Conservation (phyloP, 2,329 filamentous ascomycete genomes). For the Monosporascus sp. region DNA sequence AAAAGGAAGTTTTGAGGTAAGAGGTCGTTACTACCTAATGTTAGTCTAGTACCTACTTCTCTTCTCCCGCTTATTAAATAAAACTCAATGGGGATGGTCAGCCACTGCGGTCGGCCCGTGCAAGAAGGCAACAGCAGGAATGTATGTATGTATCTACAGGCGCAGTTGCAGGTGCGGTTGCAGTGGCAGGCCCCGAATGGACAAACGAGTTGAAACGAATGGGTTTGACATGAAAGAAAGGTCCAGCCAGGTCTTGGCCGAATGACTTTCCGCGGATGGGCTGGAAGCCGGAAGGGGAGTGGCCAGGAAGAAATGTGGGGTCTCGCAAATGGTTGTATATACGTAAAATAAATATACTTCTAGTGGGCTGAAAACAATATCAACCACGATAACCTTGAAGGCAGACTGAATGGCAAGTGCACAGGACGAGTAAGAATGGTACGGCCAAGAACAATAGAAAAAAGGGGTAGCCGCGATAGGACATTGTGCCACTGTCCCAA, state of each 20-base stretch:
- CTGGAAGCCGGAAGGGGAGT: background rate
- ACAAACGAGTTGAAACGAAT: background rate
- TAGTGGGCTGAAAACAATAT: background rate
- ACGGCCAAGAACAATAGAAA: too few species aligned
- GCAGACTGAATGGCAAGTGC: background rate
- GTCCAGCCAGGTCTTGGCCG: background rate
- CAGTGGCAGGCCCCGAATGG: too few species aligned
- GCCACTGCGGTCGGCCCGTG: too few species aligned
- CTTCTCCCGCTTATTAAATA: too few species aligned
- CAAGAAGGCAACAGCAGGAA: too few species aligned
- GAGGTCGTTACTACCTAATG: too few species aligned
- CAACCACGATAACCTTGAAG: background rate
- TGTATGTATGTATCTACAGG: too few species aligned
- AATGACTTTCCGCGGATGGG: background rate
- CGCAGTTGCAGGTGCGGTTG: too few species aligned
- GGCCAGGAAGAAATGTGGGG: background rate
- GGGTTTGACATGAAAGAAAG: background rate
- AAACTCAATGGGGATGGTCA: background rate
- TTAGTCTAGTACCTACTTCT: too few species aligned
- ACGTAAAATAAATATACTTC: too few species aligned
- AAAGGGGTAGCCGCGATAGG: too few species aligned
- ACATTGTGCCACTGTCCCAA: too few species aligned
- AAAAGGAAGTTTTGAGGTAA: background rate
- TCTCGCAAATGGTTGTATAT: background rate
- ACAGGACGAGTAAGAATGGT: slow-evolving; percentile 10